These are phyloP conservation scores for Yamadazyma friedrichii DNA, from an alignment of 1,139 yeast species.

Conservation along the genomic window DNA sequence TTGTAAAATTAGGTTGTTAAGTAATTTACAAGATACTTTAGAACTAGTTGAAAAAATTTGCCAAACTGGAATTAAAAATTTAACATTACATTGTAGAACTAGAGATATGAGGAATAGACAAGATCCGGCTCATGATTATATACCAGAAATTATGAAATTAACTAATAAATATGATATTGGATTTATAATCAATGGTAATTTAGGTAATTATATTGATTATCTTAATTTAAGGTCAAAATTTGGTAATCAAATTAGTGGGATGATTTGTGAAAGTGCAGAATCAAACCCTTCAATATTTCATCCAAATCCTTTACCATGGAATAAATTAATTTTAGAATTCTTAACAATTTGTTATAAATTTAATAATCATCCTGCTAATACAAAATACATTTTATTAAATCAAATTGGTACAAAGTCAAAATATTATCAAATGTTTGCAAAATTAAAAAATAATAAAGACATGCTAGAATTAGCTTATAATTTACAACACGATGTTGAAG, in stretches of 20 bases:
- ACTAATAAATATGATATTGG: slow-evolving; percentile 67
- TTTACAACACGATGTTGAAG: slow-evolving; percentile 23
- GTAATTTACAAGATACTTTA: slow-evolving; percentile 54
- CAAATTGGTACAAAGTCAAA: slow-evolving; percentile 78
- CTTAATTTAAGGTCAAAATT: slow-evolving; percentile 48
- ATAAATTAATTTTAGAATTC: slow-evolving; percentile 50
- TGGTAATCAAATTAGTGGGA: slow-evolving; percentile 66
- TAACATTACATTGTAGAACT: slow-evolving; percentile 91
- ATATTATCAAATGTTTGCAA: slow-evolving; percentile 56
- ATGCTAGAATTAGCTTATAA: slow-evolving; percentile 32
- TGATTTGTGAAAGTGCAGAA: slow-evolving; percentile 94
- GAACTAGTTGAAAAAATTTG: slow-evolving; percentile 62
- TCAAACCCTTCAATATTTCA: slow-evolving; percentile 76
- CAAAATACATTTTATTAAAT: slow-evolving; percentile 77
- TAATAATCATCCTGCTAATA: slow-evolving; percentile 65
- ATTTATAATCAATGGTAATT: slow-evolving; percentile 79
- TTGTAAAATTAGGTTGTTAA: slow-evolving; percentile 79
- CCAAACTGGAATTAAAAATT: slow-evolving; percentile 75
- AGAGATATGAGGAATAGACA: slow-evolving; percentile 88
- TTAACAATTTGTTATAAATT: slow-evolving; percentile 50
- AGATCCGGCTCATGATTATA: slow-evolving; percentile 65
- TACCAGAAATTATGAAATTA: slow-evolving; percentile 59
- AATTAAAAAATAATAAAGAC: slow-evolving; percentile 56
- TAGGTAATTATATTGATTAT: slow-evolving; percentile 57
- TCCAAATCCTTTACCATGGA: slow-evolving; percentile 53